Evolutionary conservation across 371 early-diverging fungal species (phyloP).

Genomic region (Zopfochytrium polystomum): DNA sequence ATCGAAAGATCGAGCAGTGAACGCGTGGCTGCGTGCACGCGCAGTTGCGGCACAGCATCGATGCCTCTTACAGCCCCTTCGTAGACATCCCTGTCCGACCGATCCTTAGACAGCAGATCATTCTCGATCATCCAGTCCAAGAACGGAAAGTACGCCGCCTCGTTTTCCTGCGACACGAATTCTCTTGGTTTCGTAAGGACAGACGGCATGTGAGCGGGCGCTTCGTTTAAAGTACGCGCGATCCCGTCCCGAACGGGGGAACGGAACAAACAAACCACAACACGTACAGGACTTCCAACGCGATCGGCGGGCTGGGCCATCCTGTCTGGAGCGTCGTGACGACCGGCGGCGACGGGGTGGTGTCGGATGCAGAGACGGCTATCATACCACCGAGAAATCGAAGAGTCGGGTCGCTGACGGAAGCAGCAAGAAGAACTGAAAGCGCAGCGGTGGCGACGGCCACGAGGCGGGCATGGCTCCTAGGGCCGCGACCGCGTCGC

Average conservation of each 20-base stretch:
- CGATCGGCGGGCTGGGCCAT: constrained; percentile 4
- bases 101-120: not conserved
- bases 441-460: no score
- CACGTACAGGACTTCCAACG: constrained; percentile 4
- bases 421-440: no score
- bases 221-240: not conserved
- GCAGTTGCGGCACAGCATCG: not conserved
- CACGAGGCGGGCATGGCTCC: no score
- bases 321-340: constrained; percentile 1
- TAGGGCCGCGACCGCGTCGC: no score
- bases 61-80: not conserved
- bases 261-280: not conserved
- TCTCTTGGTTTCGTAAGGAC: constrained; percentile 14
- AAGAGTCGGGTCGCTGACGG: no score
- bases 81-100: not conserved
- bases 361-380: not conserved
- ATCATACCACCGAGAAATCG: no score
- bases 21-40: not conserved
- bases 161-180: constrained; percentile 18
- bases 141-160: constrained; percentile 10
- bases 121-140: constrained; percentile 8
- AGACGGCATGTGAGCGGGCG: not conserved
- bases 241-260: not conserved
- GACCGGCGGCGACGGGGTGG: constrained; percentile 8
- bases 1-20: constrained; percentile 40